A percentile compares a stretch with the other conserved stretches of the same genome.
Evolutionary conservation across 1,284 basidiomycete species (phyloP).

Genomic region (Cryptococcus sp.): DNA sequence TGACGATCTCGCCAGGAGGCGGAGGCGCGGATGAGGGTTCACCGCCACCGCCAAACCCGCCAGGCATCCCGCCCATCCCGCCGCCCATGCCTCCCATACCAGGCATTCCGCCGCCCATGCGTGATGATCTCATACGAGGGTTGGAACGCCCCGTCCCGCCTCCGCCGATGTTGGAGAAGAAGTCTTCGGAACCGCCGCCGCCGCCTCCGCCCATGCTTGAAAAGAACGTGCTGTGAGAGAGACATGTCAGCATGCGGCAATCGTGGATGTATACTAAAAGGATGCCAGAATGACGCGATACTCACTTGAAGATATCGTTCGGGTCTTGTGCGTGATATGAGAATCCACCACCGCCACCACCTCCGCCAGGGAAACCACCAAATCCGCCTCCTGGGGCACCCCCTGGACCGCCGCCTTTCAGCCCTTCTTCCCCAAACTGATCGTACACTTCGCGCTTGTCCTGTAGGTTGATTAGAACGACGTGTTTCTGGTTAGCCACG

Average conservation of each 20-base stretch:
- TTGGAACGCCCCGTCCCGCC: conserved; percentile 33
- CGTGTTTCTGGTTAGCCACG: too few species aligned
- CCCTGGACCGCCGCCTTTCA: conserved; percentile 65
- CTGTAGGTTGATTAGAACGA: conserved; percentile 40
- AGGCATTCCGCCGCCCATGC: conserved; percentile 34
- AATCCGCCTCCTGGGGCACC: conserved; percentile 53
- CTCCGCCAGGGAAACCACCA: conserved; percentile 53
- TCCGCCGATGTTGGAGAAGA: conserved; percentile 36
- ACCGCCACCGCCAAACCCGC: conserved; percentile 50
- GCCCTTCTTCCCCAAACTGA: conserved; percentile 93
- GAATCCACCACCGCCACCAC: conserved; percentile 55
- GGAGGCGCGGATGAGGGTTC: conserved; percentile 50
- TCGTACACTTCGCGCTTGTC: conserved; percentile 93
- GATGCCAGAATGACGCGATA: conserved; percentile 25
- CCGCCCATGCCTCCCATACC: conserved; percentile 40
- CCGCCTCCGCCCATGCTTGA: conserved; percentile 42
- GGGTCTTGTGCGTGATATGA: conserved; percentile 79
- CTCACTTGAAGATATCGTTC: conserved; percentile 86
- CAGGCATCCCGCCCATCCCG: conserved; percentile 63
- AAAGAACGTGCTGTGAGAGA: conserved; percentile 66
- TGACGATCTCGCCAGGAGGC: conserved; percentile 67
- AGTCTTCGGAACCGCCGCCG: conserved; percentile 38
- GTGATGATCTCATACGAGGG: conserved; percentile 29
- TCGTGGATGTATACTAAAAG: conserved; percentile 28
- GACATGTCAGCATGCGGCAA: conserved; percentile 16